These are phyloP conservation scores for Citrus mangshanensis DNA, from an alignment of 345 rosid species.

Conservation along the genomic window DNA sequence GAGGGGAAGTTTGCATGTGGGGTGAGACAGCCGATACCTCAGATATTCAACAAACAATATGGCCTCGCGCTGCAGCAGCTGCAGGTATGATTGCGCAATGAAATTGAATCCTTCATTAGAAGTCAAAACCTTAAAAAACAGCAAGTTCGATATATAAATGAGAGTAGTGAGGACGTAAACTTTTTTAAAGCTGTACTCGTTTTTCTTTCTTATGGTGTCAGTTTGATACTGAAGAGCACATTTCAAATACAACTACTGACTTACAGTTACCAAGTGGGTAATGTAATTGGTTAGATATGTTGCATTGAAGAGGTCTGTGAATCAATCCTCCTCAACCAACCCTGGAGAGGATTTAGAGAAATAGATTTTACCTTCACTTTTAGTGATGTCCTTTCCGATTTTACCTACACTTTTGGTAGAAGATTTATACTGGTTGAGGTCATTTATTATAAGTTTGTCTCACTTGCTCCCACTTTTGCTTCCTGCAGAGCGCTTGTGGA, in stretches of 20 bases:
- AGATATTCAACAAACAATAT: constrained; percentile 75
- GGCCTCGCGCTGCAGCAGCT: constrained; percentile 95
- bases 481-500: constrained; percentile 75
- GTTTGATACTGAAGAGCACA: not conserved
- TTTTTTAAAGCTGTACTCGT: not conserved
- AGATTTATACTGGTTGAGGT: not conserved
- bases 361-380: not conserved
- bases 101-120: not conserved
- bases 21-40: constrained; percentile 84
- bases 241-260: not conserved
- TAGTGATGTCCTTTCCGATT: not conserved
- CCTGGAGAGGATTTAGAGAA: not conserved
- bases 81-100: constrained; percentile 46
- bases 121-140: not conserved
- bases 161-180: not conserved
- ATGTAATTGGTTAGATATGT: not conserved
- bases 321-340: not conserved
- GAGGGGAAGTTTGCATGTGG: constrained; percentile 99
- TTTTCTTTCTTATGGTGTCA: not conserved
- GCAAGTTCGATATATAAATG: not conserved
- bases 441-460: not conserved
- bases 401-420: not conserved
- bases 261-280: too few relatives aligned
- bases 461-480: not conserved
- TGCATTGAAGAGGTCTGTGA: not conserved